Evolutionary conservation across 805 yeast species (phyloP).

Genomic region (Saccharomycopsis malanga): DNA sequence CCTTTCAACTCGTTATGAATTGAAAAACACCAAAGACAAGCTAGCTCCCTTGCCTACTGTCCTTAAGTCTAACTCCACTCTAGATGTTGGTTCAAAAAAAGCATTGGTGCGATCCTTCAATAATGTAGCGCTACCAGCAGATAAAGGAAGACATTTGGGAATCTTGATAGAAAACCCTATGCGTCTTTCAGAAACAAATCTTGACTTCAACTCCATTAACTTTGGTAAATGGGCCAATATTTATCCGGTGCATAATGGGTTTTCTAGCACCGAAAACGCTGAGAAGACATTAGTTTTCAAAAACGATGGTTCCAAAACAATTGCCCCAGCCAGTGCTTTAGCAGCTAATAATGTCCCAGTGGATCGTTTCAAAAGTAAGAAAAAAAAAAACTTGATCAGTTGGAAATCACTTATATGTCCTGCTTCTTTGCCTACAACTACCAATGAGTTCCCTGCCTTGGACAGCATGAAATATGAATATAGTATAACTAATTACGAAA

Average conservation of each 20-base stretch:
- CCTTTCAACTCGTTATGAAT: neutral
- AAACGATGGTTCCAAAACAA: neutral
- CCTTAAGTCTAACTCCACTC: neutral
- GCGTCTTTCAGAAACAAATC: constrained; percentile 40
- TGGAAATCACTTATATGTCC: constrained; percentile 95
- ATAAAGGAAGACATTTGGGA: constrained; percentile 31
- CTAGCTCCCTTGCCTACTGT: constrained; percentile 11
- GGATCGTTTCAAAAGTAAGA: neutral
- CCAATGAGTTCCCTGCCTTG: constrained; percentile 67
- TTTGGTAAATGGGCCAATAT: constrained; percentile 90
- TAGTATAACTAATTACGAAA: constrained; percentile 11
- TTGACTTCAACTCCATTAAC: constrained; percentile 44
- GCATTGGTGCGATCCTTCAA: neutral
- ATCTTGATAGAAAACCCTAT: constrained; percentile 66
- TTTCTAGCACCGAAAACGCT: neutral
- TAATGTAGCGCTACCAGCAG: neutral
- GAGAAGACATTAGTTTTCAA: neutral
- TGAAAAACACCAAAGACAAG: constrained; percentile 5
- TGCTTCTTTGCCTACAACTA: constrained; percentile 80
- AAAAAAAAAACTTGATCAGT: constrained; percentile 48
- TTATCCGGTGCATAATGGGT: constrained; percentile 44
- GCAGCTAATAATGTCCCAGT: neutral
- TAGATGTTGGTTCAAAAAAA: neutral
- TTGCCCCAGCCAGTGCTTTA: neutral
- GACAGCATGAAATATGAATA: constrained; percentile 41